Base-by-base conservation (phyloP, 306 rosid species). In the Delonix regia region DNA sequence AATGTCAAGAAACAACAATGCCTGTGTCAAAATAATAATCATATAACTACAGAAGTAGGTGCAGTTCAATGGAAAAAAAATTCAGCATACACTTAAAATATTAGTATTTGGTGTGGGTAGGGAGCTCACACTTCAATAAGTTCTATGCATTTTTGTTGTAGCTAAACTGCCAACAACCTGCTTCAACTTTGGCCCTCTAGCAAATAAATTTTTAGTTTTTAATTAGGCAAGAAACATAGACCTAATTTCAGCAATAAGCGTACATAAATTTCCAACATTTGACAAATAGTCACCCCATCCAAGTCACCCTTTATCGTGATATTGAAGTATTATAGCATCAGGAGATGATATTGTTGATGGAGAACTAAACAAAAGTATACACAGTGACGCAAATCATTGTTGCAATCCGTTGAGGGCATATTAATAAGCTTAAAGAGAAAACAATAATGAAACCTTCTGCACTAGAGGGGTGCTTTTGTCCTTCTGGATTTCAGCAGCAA, bases 401-500 rank as follows among this genome's bases (percentile, higher is more conserved):
- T 49, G 57, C 82, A 85, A 69, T 80, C 74, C 36, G 68, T 67
- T 67, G 68, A 66, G 77, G 72, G 80, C 36, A 49, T 41, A 33
- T 67, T 55, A 14, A 84, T 81, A 59, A 33, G 51, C 74, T 65
- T 44, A 78, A 80, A 66, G n/a, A 42, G 76, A 78, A 85, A 83
- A 69, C 78, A 85, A 86, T 85, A 82, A 61, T 80, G 76, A 85
- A 84, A 95, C 99, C 99, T 91, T 95, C 41, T 51, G 94, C 85
- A 96, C 98, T 84, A 96, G 97, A 91, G 97, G 89, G 48, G 99
- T 96, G 90, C 66, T 85, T 88, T 85, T 88, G 91, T 96, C 97
- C 96, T 87, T 91, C 82, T 80, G 97, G 74, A 95, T 93, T 88
- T 95, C 99, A 68, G 99, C 98, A 74, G 89, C 99, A 89, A 95